These are phyloP conservation scores for Eucalyptus polyanthemos DNA, from an alignment of 345 rosid genomes.

Conservation along the genomic window DNA sequence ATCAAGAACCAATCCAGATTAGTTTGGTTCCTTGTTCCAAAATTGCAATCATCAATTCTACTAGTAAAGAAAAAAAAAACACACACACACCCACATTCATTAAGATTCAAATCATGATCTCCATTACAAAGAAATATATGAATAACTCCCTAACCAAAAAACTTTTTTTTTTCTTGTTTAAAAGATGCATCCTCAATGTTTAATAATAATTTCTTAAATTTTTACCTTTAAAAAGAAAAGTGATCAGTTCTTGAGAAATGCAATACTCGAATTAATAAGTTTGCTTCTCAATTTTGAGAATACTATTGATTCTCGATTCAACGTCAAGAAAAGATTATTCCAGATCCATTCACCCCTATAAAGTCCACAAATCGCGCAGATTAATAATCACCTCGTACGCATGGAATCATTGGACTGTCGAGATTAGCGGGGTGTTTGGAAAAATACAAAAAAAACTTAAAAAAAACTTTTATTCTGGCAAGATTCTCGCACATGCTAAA, in stretches of 20 bases:
- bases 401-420: not conserved
- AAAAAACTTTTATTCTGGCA: not conserved
- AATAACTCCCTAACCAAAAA: not conserved
- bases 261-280: not conserved
- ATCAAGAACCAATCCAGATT: not conserved
- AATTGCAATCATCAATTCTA: rapidly evolving
- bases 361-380: not conserved
- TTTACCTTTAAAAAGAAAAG: not conserved
- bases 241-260: rapidly evolving
- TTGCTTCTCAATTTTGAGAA: not conserved
- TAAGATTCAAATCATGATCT: not conserved
- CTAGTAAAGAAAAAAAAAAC: not conserved
- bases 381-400: not conserved
- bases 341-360: not conserved
- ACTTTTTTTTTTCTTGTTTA: not conserved
- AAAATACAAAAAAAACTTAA: not conserved
- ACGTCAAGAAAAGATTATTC: not conserved
- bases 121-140: not conserved
- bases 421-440: not conserved
- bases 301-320: not conserved
- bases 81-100: not conserved
- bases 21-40: not conserved
- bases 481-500: not conserved
- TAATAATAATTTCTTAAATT: not conserved
- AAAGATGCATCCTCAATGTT: not conserved